Conservation (phyloP, 2,329 filamentous ascomycete species). For the Cadophora malorum region DNA sequence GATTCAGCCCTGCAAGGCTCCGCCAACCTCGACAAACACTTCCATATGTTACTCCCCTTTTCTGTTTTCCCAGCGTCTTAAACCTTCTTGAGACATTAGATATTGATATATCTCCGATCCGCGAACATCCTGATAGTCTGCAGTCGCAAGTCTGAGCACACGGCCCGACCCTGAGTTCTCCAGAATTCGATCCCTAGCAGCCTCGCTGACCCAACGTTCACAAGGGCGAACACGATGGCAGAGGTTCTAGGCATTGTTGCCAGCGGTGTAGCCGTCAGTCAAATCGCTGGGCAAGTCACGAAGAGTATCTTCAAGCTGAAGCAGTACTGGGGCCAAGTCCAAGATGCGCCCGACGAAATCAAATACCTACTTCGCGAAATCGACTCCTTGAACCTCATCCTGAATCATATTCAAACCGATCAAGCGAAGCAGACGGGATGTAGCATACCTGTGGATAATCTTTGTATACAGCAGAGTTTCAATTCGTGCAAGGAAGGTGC, state of each 20-base stretch:
- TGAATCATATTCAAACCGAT: slow-evolving; percentile 24
- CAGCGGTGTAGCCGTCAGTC: slow-evolving; percentile 25
- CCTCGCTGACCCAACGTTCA: background rate
- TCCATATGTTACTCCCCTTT: background rate
- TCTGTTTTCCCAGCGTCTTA: background rate
- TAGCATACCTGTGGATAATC: background rate
- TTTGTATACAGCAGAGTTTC: slow-evolving; percentile 19
- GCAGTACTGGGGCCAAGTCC: slow-evolving; percentile 28
- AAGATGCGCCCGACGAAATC: slow-evolving; percentile 30
- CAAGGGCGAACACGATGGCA: slow-evolving; percentile 11
- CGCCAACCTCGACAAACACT: background rate
- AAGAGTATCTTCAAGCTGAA: slow-evolving; percentile 32
- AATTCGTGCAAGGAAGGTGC: no score
- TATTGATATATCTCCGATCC: background rate
- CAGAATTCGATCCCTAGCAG: background rate
- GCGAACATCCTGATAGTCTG: background rate
- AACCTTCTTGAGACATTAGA: background rate
- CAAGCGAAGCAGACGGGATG: slow-evolving; percentile 1
- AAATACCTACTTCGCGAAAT: slow-evolving; percentile 23
- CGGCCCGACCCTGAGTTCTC: background rate
- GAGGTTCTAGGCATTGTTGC: slow-evolving; percentile 27
- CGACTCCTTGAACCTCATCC: slow-evolving; percentile 22
- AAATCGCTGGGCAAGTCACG: slow-evolving; percentile 23
- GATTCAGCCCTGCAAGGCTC: slow-evolving; percentile 7
- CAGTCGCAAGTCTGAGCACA: background rate